Conservation (phyloP, 2,329 filamentous ascomycete genomes). For the Diaporthe humulicola region DNA sequence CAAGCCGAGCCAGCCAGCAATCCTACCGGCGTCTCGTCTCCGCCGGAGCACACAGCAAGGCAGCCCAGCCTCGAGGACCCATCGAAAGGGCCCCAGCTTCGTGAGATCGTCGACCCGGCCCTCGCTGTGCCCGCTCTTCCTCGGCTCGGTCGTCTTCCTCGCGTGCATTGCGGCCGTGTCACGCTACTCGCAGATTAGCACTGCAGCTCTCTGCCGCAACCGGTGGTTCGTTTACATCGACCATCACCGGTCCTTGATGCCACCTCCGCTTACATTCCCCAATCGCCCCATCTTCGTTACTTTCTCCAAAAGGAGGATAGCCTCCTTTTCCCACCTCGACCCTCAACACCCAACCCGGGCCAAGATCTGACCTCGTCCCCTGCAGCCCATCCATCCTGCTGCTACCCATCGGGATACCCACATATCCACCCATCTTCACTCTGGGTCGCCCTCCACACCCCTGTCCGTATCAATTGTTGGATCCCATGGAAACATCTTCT, state of each 20-base stretch:
- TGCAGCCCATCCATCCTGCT: slow-evolving; percentile 10
- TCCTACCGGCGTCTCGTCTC: slow-evolving; percentile 11
- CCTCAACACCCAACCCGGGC: slow-evolving; percentile 10
- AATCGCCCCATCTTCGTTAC: slow-evolving; percentile 27
- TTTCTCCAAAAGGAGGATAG: slow-evolving; percentile 37
- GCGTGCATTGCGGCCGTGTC: slow-evolving; percentile 4
- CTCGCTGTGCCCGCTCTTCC: slow-evolving; percentile 5
- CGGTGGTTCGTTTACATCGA: slow-evolving; percentile 15
- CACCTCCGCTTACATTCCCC: background rate
- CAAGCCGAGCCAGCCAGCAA: slow-evolving; percentile 14
- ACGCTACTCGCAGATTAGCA: slow-evolving; percentile 27
- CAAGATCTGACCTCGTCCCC: slow-evolving; percentile 14
- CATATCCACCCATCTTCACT: slow-evolving; percentile 15
- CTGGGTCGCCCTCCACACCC: slow-evolving; percentile 24
- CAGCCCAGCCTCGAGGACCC: background rate
- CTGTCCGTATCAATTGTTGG: slow-evolving; percentile 20
- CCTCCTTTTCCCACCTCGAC: background rate
- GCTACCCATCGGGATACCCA: slow-evolving; percentile 12
- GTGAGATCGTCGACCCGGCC: background rate
- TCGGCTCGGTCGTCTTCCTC: slow-evolving; percentile 19
- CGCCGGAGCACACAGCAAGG: background rate
- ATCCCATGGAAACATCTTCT: slow-evolving; percentile 22
- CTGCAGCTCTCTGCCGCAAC: slow-evolving; percentile 9
- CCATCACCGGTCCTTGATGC: slow-evolving; percentile 13
- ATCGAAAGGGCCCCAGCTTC: background rate